A percentile compares a stretch with the other conserved stretches of the same genome.
These are phyloP conservation scores for Euryodendron excelsum DNA, from an alignment of 148 eudicot genomes.

Conservation along the genomic window DNA sequence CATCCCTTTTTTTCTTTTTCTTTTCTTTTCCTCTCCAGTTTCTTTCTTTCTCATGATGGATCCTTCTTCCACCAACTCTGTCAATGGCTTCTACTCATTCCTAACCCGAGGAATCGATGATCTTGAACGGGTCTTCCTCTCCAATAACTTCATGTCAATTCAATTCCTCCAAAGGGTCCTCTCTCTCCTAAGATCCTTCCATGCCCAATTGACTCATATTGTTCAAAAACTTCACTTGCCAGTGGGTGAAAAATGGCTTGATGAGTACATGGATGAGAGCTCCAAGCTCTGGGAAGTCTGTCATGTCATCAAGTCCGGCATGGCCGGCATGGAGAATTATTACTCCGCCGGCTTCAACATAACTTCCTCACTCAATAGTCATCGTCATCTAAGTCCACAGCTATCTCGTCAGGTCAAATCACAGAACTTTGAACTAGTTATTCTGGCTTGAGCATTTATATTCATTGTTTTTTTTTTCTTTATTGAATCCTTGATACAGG, in stretches of 20 bases:
- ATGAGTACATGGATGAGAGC: conserved; percentile 78
- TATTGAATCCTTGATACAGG: conserved; percentile 30
- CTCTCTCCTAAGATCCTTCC: conserved; percentile 58
- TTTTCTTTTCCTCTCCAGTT: background rate
- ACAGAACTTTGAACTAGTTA: no score
- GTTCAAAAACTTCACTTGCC: conserved; percentile 71
- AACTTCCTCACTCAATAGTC: conserved; percentile 45
- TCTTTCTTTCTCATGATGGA: conserved; percentile 27
- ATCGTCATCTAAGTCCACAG: conserved; percentile 46
- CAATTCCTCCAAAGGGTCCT: conserved; percentile 60
- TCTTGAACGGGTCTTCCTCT: conserved; percentile 54
- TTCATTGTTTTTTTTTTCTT: background rate
- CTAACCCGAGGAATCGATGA: conserved; percentile 67
- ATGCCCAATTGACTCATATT: conserved; percentile 50
- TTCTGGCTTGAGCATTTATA: background rate
- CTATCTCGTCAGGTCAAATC: conserved; percentile 66
- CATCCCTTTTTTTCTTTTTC: background rate
- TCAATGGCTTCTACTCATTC: conserved; percentile 67
- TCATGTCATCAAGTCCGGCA: conserved; percentile 52
- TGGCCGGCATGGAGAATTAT: conserved; percentile 57
- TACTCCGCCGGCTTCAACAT: conserved; percentile 49
- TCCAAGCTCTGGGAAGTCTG: conserved; percentile 74
- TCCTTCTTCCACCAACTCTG: conserved; percentile 51
- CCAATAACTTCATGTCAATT: conserved; percentile 64
- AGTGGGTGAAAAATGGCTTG: conserved; percentile 72